Evolutionary conservation across 805 yeast genomes (phyloP), one percentile per base, ranked within the genome.

Genomic region (Metschnikowia dekortorum): DNA sequence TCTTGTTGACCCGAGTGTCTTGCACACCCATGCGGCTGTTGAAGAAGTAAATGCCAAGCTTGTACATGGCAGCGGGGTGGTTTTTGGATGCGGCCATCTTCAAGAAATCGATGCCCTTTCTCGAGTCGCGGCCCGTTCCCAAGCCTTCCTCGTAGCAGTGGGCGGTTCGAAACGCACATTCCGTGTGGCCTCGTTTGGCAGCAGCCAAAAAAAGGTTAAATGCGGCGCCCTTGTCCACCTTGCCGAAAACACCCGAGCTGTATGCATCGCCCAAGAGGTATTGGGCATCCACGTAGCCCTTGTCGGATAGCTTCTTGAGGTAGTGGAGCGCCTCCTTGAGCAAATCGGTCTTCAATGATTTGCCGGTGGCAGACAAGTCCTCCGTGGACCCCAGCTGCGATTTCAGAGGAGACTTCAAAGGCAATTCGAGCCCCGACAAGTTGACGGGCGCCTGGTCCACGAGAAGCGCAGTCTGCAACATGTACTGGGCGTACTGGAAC

Each of bases 21-120:
- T 85, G 73, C 33, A 92, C 65, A 0, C 98, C 97, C 92, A 92
- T 84, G 53, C 85, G 76, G 4, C 88, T 83, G 61, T 89, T 81
- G 68, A 86, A 94, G 36, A 89, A 85, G 59, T 91, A 89, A 39
- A 89, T 75, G 4, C 98, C 99, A 55, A 90, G 74, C 64, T 91
- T 88, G 71, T 85, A 87, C 96, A 92, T 89, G 4, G 98, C 97
- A n/a, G 96, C 91, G 0, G 97, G 90, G 66, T 92, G 99, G 61
- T 88, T 89, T 64, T 87, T 85, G 32, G 90, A 79, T 0, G 98
- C 96, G 0, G 98, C 96, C 62, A 83, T 83, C 63, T 86, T 85
- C 51, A 89, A 71, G 64, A 84, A 89, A 58, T 89, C 95, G 7
- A 89, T 72, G 1, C 95, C 90, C 60, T 89, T 85, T 50, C 95